Evolutionary conservation across 2,329 filamentous ascomycete genomes (phyloP), one percentile per base, ranked within the genome.

Genomic region (Ambrosiella cleistominuta): DNA sequence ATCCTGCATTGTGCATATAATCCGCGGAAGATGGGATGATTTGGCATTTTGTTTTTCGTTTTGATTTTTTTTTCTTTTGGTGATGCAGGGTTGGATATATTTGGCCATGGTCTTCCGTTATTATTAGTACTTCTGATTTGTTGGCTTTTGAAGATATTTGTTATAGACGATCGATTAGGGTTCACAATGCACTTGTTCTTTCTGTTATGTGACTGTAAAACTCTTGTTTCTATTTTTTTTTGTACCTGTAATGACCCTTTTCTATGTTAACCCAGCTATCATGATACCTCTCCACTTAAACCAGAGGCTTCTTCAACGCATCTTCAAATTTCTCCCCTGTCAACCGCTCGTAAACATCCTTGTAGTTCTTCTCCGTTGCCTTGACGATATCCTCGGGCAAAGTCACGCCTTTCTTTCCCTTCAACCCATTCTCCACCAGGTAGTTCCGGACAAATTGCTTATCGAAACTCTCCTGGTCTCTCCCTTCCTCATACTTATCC

Each of bases 401-500:
- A 57, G 42, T 59, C n/a, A 63, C 59, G 27, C 62, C 62, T 39
- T 63, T 57, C 62, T 67, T 67, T 53, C 66, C 67, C 63, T 67
- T 68, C 47, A 94, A 69, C 0, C 85, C 86, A 60, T 85, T 75
- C 53, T 68, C 71, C 1, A 82, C 84, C 65, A 96, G 70, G 86
- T 88, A 96, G 70, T 96, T 83, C 40, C 90, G 75, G 63, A 95
- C 69, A 65, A 78, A 83, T 72, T 90, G 85, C 76, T 96, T 96
- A 68, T 96, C 90, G 64, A 91, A 93, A 70, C 86, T 93, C 57
- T 84, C 78, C 73, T 94, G 88, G 59, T 85, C 77, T 62, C 75
- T 76, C 1, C 90, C 89, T 15, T 86, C 70, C 66, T 82, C 77
- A 56, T 66, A 67, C 67, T 75, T 75, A 49, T 81, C 81, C 62